Evolutionary conservation across 2,329 filamentous ascomycete genomes (phyloP), one percentile per base, ranked within the genome.

Genomic region (Pseudocercospora cruenta): DNA sequence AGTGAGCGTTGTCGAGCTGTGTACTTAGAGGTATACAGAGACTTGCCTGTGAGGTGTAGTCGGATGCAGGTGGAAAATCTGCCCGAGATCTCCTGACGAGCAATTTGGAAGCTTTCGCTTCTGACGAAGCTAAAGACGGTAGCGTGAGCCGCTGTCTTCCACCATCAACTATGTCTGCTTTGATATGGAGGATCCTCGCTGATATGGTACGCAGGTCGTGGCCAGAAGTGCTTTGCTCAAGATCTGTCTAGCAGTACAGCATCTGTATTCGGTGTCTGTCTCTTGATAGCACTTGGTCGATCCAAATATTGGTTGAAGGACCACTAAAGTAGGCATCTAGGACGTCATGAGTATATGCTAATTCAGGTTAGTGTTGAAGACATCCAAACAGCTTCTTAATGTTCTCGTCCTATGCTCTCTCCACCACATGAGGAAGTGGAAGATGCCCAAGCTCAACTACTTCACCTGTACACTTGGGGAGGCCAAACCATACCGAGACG

Each of bases 381-480:
- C 36, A n/a, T 39, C 14, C 36, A 39, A 14, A 39, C 14, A 39
- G 14, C 14, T 4, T 39, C 31, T 33, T n/a, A 10, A 39, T 39
- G 36, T 39, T 4, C 14, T n/a, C 14, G 14, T 39, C 5, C 6
- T 2, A 39, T 39, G 36, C n/a, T 7, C 16, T 19, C 16, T n/a
- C 16, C 16, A 19, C 39, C 36, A 39, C 3, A 2, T n/a, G 36
- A 16, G 14, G 36, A 39, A 4, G 36, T 39, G 36, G 14, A 43
- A 43, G 21, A 51, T 51, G 47, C 19, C 47, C 47, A 21, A 26
- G 22, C 22, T 16, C 19, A 55, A 84, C 65, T 88, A 89, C 74
- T 89, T 89, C 71, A 83, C 83, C 3, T 89, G 87, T 74, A 88
- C 86, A 0, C 80, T 90, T 1, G 87, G 85, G 1, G 82, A 89